phyloP scores from a whole-genome alignment of 2,329 filamentous ascomycete species.

The Fusarium sororula region DNA sequence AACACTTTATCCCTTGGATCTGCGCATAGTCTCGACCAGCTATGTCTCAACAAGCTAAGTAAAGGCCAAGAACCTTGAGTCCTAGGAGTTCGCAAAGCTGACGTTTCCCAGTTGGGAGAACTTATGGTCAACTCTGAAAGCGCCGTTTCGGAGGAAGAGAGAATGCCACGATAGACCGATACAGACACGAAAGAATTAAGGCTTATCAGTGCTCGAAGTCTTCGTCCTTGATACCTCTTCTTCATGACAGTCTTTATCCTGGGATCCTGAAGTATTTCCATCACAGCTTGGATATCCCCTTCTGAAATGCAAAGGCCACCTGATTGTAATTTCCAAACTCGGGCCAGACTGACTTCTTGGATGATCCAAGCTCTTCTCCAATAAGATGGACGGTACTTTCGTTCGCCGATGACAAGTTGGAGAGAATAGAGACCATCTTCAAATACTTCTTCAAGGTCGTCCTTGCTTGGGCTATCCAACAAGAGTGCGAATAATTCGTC shows the following conservation, averaged over 20 bases:
- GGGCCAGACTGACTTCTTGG: neutral
- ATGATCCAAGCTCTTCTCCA: neutral
- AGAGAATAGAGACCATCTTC: neutral
- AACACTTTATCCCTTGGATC: neutral
- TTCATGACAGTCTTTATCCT: neutral
- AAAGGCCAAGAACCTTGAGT: neutral
- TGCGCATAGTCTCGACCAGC: neutral
- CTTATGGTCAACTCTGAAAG: neutral
- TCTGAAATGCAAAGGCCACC: neutral
- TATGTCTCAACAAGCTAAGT: neutral
- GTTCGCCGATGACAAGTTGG: neutral
- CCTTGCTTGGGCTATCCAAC: too few relatives aligned
- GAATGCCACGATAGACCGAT: neutral
- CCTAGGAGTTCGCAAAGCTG: neutral
- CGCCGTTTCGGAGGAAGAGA: neutral
- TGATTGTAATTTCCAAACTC: neutral
- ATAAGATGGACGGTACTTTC: neutral
- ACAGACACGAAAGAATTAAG: neutral
- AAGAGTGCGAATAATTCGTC: neutral
- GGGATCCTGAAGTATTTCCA: neutral
- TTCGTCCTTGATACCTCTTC: neutral
- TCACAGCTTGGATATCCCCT: neutral
- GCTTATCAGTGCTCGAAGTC: neutral
- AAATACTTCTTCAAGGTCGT: neutral
- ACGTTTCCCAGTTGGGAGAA: neutral